A percentile compares a stretch with the other conserved stretches of the same genome.
Conservation (phyloP, 495 filamentous ascomycete genomes). For the Melanomma pulvis-pyrius region DNA sequence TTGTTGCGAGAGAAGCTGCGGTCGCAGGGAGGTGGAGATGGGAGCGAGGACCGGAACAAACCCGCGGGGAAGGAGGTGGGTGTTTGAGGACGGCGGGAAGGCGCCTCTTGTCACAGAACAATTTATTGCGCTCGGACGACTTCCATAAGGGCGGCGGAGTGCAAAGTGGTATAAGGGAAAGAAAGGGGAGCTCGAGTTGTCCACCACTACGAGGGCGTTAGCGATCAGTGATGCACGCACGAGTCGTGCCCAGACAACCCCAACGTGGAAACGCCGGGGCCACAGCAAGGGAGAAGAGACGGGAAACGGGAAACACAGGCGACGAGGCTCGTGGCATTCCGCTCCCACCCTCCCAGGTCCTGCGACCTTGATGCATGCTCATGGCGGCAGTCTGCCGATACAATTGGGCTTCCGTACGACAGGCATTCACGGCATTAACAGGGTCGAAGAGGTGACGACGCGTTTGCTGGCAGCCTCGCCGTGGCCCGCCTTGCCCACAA, state of each 20-base stretch:
- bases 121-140: constrained; percentile 1
- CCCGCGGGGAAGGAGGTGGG: not conserved
- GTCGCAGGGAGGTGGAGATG: constrained; percentile 7
- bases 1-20: constrained; percentile 13
- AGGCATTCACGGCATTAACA: not conserved
- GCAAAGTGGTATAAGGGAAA: not conserved
- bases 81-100: not conserved
- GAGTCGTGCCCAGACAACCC: not conserved
- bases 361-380: not conserved
- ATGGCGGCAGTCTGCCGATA: no score
- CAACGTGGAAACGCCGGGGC: not conserved
- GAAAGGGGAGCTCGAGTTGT: constrained; percentile 13
- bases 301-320: not conserved
- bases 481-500: no score
- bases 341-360: not conserved
- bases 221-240: constrained; percentile 1
- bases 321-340: not conserved
- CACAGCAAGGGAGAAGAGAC: no score
- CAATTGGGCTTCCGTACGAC: no score
- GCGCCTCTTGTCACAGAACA: not conserved
- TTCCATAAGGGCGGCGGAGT: not conserved
- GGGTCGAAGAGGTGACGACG: not conserved
- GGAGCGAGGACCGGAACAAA: not conserved
- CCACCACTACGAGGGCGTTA: not conserved
- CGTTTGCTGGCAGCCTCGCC: no score